Evolutionary conservation across 2,329 filamentous ascomycete species (phyloP).

Genomic region (Aspergillus quadricinctus): DNA sequence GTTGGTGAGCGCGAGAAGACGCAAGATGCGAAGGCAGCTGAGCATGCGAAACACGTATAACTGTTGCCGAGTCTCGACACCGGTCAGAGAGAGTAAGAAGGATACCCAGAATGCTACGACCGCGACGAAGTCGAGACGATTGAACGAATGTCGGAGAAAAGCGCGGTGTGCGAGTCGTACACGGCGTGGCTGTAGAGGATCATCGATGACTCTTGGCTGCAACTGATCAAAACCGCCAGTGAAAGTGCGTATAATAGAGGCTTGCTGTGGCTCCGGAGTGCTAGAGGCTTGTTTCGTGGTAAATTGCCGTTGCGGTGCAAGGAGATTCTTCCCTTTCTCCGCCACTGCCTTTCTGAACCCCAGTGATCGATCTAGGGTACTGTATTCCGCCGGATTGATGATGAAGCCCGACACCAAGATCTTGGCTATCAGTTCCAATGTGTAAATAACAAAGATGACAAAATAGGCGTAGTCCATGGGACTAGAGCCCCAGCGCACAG

Average conservation of each 20-base stretch:
- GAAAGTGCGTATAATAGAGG: slow-evolving; percentile 69
- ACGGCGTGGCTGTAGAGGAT: slow-evolving; percentile 74
- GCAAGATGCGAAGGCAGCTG: slow-evolving; percentile 86
- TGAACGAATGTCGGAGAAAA: slow-evolving; percentile 92
- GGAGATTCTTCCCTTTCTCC: slow-evolving; percentile 72
- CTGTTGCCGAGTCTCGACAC: slow-evolving; percentile 65
- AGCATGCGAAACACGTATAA: slow-evolving; percentile 94
- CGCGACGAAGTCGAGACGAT: slow-evolving; percentile 89
- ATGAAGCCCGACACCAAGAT: slow-evolving; percentile 92
- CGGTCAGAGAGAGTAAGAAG: slow-evolving; percentile 67
- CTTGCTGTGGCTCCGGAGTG: slow-evolving; percentile 33
- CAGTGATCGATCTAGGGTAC: slow-evolving; percentile 74
- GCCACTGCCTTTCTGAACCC: slow-evolving; percentile 70
- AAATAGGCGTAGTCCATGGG: slow-evolving; percentile 76
- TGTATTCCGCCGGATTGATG: slow-evolving; percentile 86
- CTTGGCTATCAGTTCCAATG: slow-evolving; percentile 74
- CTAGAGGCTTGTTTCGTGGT: slow-evolving; percentile 54
- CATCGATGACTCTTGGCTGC: slow-evolving; percentile 51
- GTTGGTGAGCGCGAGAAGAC: slow-evolving; percentile 85
- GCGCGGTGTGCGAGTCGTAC: slow-evolving; percentile 83
- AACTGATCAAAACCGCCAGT: slow-evolving; percentile 68
- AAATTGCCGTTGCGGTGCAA: slow-evolving; percentile 72
- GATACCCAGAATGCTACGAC: slow-evolving; percentile 94
- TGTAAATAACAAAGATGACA: slow-evolving; percentile 82
- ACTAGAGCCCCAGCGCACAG: slow-evolving; percentile 59